Evolutionary conservation across 2,329 filamentous ascomycete species (phyloP), one percentile per base, ranked within the genome.

Genomic region (Emericellopsis cladophorae): DNA sequence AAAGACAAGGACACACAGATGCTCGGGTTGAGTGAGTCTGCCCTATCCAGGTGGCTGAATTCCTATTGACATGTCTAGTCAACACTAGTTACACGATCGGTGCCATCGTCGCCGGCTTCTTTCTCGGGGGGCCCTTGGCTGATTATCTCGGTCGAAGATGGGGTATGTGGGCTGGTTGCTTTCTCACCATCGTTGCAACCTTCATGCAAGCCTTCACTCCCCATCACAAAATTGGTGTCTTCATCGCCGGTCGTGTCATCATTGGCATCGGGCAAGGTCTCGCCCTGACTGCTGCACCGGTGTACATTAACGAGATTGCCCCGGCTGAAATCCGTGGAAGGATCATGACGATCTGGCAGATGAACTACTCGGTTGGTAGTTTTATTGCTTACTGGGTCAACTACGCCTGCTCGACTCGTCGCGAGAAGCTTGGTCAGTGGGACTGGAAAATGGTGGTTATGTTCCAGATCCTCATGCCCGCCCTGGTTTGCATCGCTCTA

Each of bases 401-500:
- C 54, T 84, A 72, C 48, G 79, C 70, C 14, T 76, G 74, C 54
- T 67, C 68, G 31, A 65, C 75, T 51, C 61, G 81, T 56, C 62
- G 64, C 35, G 49, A 61, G 34, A 61, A 49, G 34, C 68, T 84
- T 5, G 80, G 80, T 32, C 66, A 85, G 49, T 84, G 80, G 81
- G 79, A 84, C 57, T 84, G 80, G 80, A 75, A 72, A 50, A 73
- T 83, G 64, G 76, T 84, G 12, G 74, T 84, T 46, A 76, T 85
- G 46, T 84, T 84, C 66, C 81, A 85, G 59, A 65, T 83, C 38
- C 57, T 85, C n/a, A 68, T 83, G 21, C 81, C 81, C 2, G 47
- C 70, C 39, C 50, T 83, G 44, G 79, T 85, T 55, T 60, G 83
- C 18, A 47, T 59, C 4, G 67, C 79, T 31, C 63, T 84, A 12